These are phyloP conservation scores for Aristolochia californica DNA, from an alignment of 164 flowering plant genomes.

Conservation along the genomic window DNA sequence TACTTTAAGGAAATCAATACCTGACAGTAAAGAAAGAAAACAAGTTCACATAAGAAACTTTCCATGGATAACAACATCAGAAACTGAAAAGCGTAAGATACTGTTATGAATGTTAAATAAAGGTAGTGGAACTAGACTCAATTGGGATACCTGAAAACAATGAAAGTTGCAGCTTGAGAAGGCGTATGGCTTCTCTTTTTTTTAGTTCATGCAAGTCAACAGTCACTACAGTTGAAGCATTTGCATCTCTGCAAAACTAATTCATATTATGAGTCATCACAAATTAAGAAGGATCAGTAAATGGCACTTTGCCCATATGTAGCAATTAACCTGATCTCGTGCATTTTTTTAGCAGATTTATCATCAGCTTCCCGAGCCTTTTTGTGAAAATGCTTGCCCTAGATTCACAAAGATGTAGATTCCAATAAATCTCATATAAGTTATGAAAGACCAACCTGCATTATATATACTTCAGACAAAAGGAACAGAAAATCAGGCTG, in stretches of 20 bases:
- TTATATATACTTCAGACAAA: not conserved
- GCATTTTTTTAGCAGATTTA: conserved; percentile 31
- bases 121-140: conserved; percentile 13
- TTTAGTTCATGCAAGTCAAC: conserved; percentile 40
- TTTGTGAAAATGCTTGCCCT: conserved; percentile 42
- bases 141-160: conserved; percentile 40
- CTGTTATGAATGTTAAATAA: not conserved
- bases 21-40: conserved; percentile 23
- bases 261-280: not conserved
- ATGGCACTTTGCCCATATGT: too few relatives aligned
- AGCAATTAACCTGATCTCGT: conserved; percentile 37
- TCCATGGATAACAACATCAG: too few relatives aligned
- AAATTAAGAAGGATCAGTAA: not conserved
- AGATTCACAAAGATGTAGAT: conserved; percentile 6
- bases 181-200: conserved; percentile 42
- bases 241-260: conserved; percentile 21
- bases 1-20: conserved; percentile 39
- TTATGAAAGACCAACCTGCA: not conserved
- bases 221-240: conserved; percentile 19
- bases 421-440: not conserved
- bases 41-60: too few relatives aligned
- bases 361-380: conserved; percentile 68
- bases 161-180: conserved; percentile 42
- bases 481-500: not conserved
- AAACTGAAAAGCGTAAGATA: not conserved